These are phyloP conservation scores for Cornus kousa DNA, from an alignment of 148 eudicot genomes.

Conservation along the genomic window DNA sequence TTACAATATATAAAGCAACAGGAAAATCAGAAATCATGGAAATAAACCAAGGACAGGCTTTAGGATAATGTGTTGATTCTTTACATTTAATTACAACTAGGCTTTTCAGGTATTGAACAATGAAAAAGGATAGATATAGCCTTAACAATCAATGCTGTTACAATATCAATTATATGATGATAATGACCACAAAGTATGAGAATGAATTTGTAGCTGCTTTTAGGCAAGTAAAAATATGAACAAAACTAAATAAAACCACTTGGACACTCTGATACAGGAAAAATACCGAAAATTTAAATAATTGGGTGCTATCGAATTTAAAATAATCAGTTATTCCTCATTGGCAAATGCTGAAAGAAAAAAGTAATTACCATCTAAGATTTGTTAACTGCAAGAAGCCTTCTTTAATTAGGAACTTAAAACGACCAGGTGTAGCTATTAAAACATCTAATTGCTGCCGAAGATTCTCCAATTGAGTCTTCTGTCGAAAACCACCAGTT, in stretches of 20 bases:
- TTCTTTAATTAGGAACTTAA: slow-evolving; percentile 73
- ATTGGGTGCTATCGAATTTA: not conserved
- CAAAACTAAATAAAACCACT: not conserved
- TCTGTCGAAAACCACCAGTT: slow-evolving; percentile 92
- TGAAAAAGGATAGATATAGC: too few species aligned
- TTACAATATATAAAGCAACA: too few species aligned
- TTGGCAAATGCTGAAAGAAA: too few species aligned
- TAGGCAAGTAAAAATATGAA: not conserved
- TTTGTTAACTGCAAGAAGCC: slow-evolving; percentile 73
- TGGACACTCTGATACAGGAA: not conserved
- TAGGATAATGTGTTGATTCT: too few species aligned
- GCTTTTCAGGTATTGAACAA: too few species aligned
- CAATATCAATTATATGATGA: too few species aligned
- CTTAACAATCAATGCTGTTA: too few species aligned
- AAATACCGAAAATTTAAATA: not conserved
- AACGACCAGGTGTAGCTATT: slow-evolving; percentile 93
- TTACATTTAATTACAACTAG: too few species aligned
- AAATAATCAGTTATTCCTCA: not conserved
- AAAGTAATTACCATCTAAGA: slow-evolving; percentile 58
- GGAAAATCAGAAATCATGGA: too few species aligned
- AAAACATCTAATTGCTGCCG: slow-evolving; percentile 81
- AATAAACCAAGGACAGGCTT: too few species aligned
- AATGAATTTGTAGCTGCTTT: too few species aligned
- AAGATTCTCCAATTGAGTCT: slow-evolving; percentile 87
- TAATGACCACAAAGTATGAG: too few species aligned